Evolutionary conservation across 1,284 basidiomycete genomes (phyloP).

Genomic region (Cerioporus squamosus): DNA sequence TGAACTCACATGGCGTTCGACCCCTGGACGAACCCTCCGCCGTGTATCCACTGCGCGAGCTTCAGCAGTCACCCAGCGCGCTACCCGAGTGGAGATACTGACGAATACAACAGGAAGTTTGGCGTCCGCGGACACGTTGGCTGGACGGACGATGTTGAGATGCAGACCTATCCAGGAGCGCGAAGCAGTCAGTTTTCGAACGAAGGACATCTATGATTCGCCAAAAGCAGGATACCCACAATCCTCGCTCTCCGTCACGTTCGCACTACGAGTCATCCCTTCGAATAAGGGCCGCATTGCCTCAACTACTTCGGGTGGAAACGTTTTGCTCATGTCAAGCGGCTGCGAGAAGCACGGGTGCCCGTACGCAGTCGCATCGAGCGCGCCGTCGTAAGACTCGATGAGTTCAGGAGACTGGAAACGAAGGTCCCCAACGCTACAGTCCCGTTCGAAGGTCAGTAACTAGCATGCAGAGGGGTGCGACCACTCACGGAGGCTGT

Average conservation of each 20-base stretch:
- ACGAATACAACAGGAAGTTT: neutral
- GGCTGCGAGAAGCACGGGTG: neutral
- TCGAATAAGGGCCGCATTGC: neutral
- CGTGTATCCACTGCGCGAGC: neutral
- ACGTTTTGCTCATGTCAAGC: neutral
- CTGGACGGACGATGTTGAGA: neutral
- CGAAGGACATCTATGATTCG: too few relatives aligned
- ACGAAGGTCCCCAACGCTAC: conserved; percentile 27
- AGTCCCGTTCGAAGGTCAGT: too few relatives aligned
- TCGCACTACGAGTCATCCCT: neutral
- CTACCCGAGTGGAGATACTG: neutral
- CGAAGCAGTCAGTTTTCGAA: too few relatives aligned
- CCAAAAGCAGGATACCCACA: neutral
- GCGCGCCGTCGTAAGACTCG: neutral
- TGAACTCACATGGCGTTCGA: neutral
- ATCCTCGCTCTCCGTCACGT: neutral
- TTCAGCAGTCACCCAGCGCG: neutral
- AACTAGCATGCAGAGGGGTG: neutral
- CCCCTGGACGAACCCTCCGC: neutral
- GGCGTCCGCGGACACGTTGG: neutral
- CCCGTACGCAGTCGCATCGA: neutral
- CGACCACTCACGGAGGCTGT: conserved; percentile 39
- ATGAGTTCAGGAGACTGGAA: conserved; percentile 45
- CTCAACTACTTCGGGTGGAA: neutral
- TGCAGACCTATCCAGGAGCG: neutral